phyloP scores from a whole-genome alignment of 331 rosid genomes.

The Rhamnella rubrinervis region DNA sequence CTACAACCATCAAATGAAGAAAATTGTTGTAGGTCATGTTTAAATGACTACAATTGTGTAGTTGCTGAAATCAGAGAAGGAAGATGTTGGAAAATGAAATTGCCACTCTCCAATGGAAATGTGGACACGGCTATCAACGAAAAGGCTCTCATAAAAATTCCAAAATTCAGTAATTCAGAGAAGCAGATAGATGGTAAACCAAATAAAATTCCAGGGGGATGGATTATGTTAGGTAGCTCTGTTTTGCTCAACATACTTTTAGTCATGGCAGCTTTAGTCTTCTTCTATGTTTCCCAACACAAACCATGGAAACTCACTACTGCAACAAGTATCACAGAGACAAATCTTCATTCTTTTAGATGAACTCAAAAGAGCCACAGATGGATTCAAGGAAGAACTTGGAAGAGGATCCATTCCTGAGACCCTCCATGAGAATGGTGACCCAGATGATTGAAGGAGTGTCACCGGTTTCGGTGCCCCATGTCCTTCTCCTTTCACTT shows the following conservation, averaged over 20 bases:
- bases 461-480: constrained; percentile 7
- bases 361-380: constrained; percentile 53
- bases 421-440: constrained; percentile 23
- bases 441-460: constrained; percentile 19
- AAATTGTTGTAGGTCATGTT: constrained; percentile 36
- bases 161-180: constrained; percentile 17
- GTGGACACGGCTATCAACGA: constrained; percentile 37
- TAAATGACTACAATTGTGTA: constrained; percentile 50
- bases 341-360: constrained; percentile 39
- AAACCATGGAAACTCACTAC: neutral
- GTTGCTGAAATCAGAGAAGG: constrained; percentile 34
- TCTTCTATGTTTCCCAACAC: constrained; percentile 19
- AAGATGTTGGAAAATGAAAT: constrained; percentile 50
- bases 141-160: constrained; percentile 24
- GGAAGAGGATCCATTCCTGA: constrained; percentile 30
- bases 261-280: constrained; percentile 14
- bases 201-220: neutral
- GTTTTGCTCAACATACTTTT: constrained; percentile 27
- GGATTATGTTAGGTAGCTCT: constrained; percentile 31
- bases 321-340: constrained; percentile 3
- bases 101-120: constrained; percentile 54
- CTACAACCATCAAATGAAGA: constrained; percentile 27
- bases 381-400: constrained; percentile 46
- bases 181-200: no score
- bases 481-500: neutral